Evolutionary conservation across 1,284 basidiomycete species (phyloP).

Genomic region (Pseudomicrostroma phylloplanum): DNA sequence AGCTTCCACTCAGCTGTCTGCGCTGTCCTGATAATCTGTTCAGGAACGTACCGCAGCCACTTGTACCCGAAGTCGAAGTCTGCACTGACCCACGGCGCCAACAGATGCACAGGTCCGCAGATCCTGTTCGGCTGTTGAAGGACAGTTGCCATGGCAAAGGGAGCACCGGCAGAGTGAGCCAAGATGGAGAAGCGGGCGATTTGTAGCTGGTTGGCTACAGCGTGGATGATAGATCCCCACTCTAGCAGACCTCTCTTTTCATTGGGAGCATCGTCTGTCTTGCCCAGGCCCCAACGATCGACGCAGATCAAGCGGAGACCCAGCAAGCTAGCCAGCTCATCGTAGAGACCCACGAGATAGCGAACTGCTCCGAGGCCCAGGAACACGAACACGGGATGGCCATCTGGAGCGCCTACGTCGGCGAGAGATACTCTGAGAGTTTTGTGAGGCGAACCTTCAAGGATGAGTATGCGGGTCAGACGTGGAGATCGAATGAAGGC

Average conservation of each 20-base stretch:
- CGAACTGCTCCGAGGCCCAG: slow-evolving; percentile 88
- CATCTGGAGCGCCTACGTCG: slow-evolving; percentile 71
- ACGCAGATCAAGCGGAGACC: slow-evolving; percentile 85
- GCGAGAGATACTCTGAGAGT: slow-evolving; percentile 78
- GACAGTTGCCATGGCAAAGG: slow-evolving; percentile 83
- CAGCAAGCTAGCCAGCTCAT: slow-evolving; percentile 84
- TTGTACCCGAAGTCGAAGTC: slow-evolving; percentile 79
- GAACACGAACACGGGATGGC: slow-evolving; percentile 81
- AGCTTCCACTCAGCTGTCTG: slow-evolving; percentile 95
- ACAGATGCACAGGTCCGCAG: slow-evolving; percentile 73
- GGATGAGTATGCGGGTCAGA: slow-evolving; percentile 71
- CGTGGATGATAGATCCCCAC: slow-evolving; percentile 83
- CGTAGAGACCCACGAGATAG: slow-evolving; percentile 87
- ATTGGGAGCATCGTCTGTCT: slow-evolving; percentile 65
- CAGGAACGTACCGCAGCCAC: slow-evolving; percentile 94
- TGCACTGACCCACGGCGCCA: slow-evolving; percentile 94
- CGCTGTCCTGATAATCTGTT: slow-evolving; percentile 83
- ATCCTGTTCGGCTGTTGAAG: slow-evolving; percentile 66
- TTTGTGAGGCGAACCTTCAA: slow-evolving; percentile 72
- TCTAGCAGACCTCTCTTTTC: slow-evolving; percentile 70
- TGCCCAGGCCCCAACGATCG: slow-evolving; percentile 91
- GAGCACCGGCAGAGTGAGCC: slow-evolving; percentile 93
- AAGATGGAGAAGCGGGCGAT: slow-evolving; percentile 78
- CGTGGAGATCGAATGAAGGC: slow-evolving; percentile 10
- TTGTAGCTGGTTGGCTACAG: slow-evolving; percentile 73